Evolutionary conservation across 441 rosid genomes (phyloP).

Genomic region (Macaranga tanarius): DNA sequence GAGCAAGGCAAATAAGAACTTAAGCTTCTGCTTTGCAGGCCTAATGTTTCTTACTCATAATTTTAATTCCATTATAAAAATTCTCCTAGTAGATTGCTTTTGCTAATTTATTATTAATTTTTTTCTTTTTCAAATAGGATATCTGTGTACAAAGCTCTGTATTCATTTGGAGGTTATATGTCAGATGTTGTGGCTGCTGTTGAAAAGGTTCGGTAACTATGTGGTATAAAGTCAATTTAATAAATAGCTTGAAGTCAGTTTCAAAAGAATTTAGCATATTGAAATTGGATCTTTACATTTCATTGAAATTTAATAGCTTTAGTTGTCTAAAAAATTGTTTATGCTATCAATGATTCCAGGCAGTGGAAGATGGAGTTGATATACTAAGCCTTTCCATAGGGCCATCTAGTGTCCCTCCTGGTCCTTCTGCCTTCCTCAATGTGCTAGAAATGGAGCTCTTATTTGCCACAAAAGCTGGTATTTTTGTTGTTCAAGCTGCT

Average conservation of each 20-base stretch:
- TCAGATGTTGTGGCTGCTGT: slow-evolving; percentile 97
- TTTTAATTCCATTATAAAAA: slow-evolving; percentile 13
- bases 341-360: slow-evolving; percentile 37
- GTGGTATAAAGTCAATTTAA: not conserved
- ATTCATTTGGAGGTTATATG: slow-evolving; percentile 90
- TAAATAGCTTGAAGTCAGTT: not conserved
- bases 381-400: slow-evolving; percentile 83
- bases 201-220: slow-evolving; percentile 56
- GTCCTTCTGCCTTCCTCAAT: slow-evolving; percentile 81
- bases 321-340: not conserved
- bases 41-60: slow-evolving; percentile 1
- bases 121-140: slow-evolving; percentile 40
- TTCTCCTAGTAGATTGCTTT: not conserved
- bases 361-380: slow-evolving; percentile 96
- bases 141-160: slow-evolving; percentile 87
- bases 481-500: slow-evolving; percentile 93
- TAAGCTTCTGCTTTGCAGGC: slow-evolving; percentile 10
- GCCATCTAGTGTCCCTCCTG: slow-evolving; percentile 82
- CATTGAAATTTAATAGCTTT: not conserved
- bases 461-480: slow-evolving; percentile 76
- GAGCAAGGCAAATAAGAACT: slow-evolving; percentile 55
- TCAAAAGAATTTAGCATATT: not conserved
- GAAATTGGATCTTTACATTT: not conserved
- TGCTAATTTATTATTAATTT: not conserved
- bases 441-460: slow-evolving; percentile 86